Evolutionary conservation across 2,329 filamentous ascomycete genomes (phyloP).

Genomic region (Aspergillus sp.): DNA sequence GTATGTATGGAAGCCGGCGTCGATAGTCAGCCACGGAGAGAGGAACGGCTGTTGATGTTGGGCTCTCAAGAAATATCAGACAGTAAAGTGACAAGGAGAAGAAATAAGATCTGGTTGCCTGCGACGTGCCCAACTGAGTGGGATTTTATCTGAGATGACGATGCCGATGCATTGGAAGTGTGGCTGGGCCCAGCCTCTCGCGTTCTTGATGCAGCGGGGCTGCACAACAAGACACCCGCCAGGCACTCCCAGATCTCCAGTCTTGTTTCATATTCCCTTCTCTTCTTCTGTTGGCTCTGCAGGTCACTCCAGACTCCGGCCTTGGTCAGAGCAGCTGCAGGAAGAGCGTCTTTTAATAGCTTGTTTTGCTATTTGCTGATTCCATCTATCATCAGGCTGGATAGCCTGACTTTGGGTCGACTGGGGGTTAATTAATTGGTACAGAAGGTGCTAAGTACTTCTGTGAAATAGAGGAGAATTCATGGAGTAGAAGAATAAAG

Average conservation of each 20-base stretch:
- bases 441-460: not conserved
- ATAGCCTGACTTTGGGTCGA: not conserved
- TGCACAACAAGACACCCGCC: slow-evolving; percentile 20
- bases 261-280: not conserved
- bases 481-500: not conserved
- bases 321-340: not conserved
- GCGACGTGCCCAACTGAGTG: slow-evolving; percentile 15
- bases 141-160: slow-evolving; percentile 21
- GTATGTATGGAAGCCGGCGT: slow-evolving; percentile 8
- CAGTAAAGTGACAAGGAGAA: slow-evolving; percentile 1
- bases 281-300: not conserved
- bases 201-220: slow-evolving; percentile 19
- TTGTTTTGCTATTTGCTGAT: not conserved
- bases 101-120: slow-evolving; percentile 1
- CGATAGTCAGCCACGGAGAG: not conserved
- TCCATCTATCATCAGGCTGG: not conserved
- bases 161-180: slow-evolving; percentile 18
- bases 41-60: not conserved
- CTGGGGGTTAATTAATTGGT: not conserved
- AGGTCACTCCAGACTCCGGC: not conserved
- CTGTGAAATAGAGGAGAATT: not conserved
- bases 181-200: slow-evolving; percentile 27
- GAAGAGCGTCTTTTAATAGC: not conserved
- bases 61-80: not conserved
- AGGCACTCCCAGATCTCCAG: slow-evolving; percentile 18